Evolutionary conservation across 2,329 filamentous ascomycete genomes (phyloP).

Genomic region (Apiospora phragmitis): DNA sequence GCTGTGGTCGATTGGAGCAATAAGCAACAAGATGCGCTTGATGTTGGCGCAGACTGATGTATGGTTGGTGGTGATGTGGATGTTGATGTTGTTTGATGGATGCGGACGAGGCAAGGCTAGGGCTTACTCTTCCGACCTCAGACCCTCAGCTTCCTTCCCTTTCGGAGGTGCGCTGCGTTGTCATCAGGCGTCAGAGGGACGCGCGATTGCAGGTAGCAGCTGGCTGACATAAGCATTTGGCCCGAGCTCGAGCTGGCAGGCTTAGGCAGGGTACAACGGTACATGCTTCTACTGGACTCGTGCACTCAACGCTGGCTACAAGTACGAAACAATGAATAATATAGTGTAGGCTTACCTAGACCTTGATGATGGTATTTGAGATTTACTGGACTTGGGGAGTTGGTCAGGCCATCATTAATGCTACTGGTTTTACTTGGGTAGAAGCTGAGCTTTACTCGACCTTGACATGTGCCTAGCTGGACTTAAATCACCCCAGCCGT

Average conservation of each 20-base stretch:
- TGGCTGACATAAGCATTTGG: not conserved
- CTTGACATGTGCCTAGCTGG: not conserved
- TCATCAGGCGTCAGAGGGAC: constrained; percentile 8
- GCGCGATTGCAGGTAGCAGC: not conserved
- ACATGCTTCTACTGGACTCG: not conserved
- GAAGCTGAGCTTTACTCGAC: not conserved
- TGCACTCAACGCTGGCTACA: too few relatives aligned
- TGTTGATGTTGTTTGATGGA: constrained; percentile 6
- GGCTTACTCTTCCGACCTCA: not conserved
- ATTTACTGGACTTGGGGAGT: not conserved
- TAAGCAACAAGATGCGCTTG: not conserved
- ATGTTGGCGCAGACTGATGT: not conserved
- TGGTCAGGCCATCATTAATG: not conserved
- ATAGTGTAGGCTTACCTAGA: too few relatives aligned
- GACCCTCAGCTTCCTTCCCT: constrained; percentile 2
- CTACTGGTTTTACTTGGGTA: not conserved
- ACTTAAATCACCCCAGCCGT: not conserved
- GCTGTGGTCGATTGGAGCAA: not conserved
- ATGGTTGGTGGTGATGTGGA: not conserved
- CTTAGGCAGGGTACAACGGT: not conserved
- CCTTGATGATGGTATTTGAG: too few relatives aligned
- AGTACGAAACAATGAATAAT: too few relatives aligned
- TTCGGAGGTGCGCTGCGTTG: constrained; percentile 6
- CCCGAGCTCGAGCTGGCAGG: not conserved
- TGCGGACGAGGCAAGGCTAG: constrained; percentile 3